These are phyloP conservation scores for Xylogone sp. DNA, from an alignment of 2,329 filamentous ascomycete genomes.

Conservation along the genomic window DNA sequence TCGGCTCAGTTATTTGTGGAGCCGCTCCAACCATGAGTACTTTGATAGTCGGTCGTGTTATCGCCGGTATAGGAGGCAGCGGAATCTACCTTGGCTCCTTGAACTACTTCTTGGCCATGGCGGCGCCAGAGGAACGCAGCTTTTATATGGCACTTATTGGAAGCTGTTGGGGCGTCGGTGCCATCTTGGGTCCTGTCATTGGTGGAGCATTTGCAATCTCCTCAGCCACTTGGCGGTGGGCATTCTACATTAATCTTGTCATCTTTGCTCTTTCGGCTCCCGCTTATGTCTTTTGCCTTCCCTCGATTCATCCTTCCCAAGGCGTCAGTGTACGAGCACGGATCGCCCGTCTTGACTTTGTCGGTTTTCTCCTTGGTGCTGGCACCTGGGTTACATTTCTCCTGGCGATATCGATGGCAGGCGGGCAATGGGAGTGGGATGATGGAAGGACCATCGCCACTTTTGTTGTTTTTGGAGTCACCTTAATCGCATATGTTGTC, in stretches of 20 bases:
- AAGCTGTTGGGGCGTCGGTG: slow-evolving; percentile 14
- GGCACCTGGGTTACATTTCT: too few species aligned
- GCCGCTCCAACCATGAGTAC: slow-evolving; percentile 29
- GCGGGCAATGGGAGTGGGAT: too few species aligned
- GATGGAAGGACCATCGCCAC: slow-evolving; percentile 34
- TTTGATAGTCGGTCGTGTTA: slow-evolving; percentile 41
- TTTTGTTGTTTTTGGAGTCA: slow-evolving; percentile 29
- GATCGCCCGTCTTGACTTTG: too few species aligned
- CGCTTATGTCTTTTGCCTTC: slow-evolving; percentile 17
- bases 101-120: slow-evolving; percentile 13
- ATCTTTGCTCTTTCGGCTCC: slow-evolving; percentile 27
- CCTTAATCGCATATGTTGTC: too few species aligned
- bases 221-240: slow-evolving; percentile 28
- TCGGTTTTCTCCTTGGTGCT: too few species aligned
- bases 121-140: slow-evolving; percentile 6
- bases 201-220: slow-evolving; percentile 25
- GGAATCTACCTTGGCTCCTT: slow-evolving; percentile 37
- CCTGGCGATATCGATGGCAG: too few species aligned
- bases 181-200: slow-evolving; percentile 17
- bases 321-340: too few species aligned
- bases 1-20: slow-evolving; percentile 25
- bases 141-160: slow-evolving; percentile 12
- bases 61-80: slow-evolving; percentile 36
- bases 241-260: slow-evolving; percentile 30
- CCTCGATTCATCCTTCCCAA: slow-evolving; percentile 2